Percentiles rank a stretch among this genome's conserved stretches.
Conservation (phyloP, 2,329 filamentous ascomycete species). For the Diaporthe ampelina region DNA sequence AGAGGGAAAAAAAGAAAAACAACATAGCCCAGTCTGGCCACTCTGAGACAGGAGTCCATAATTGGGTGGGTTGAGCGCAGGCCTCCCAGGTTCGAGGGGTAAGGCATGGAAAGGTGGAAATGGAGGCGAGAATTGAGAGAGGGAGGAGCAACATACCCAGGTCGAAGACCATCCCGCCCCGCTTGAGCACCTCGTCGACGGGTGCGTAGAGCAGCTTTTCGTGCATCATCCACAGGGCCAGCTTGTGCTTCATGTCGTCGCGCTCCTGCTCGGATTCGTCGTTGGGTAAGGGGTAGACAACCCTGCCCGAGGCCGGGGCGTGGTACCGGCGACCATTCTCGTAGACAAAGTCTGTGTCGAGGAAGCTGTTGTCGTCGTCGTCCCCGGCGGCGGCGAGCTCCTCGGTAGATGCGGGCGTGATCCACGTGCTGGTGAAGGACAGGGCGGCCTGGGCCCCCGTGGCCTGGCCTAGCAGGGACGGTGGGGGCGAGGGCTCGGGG, state of each 20-base stretch:
- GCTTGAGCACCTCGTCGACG: slow-evolving; percentile 53
- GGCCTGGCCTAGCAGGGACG: slow-evolving; percentile 26
- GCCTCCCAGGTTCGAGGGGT: background rate
- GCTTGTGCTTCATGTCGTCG: slow-evolving; percentile 57
- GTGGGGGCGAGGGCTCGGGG: slow-evolving; percentile 32
- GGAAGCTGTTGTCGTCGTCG: slow-evolving; percentile 43
- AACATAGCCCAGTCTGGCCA: background rate
- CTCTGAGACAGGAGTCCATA: background rate
- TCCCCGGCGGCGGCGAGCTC: slow-evolving; percentile 40
- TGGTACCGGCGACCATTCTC: slow-evolving; percentile 54
- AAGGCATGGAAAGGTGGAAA: background rate
- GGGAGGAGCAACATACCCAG: slow-evolving; percentile 54
- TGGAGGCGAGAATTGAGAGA: background rate
- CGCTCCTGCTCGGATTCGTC: slow-evolving; percentile 58
- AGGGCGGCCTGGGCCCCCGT: slow-evolving; percentile 28
- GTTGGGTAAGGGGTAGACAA: slow-evolving; percentile 54
- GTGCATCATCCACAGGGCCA: slow-evolving; percentile 53
- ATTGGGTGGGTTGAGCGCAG: background rate
- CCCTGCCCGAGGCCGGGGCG: slow-evolving; percentile 50
- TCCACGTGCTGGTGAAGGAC: slow-evolving; percentile 38
- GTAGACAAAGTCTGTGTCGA: slow-evolving; percentile 50
- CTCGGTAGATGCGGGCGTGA: slow-evolving; percentile 33
- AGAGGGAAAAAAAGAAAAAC: background rate
- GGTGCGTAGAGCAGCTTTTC: slow-evolving; percentile 61
- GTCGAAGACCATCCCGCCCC: slow-evolving; percentile 61